These are phyloP conservation scores for Corylus avellana DNA, from an alignment of 306 rosid species.

Conservation along the genomic window DNA sequence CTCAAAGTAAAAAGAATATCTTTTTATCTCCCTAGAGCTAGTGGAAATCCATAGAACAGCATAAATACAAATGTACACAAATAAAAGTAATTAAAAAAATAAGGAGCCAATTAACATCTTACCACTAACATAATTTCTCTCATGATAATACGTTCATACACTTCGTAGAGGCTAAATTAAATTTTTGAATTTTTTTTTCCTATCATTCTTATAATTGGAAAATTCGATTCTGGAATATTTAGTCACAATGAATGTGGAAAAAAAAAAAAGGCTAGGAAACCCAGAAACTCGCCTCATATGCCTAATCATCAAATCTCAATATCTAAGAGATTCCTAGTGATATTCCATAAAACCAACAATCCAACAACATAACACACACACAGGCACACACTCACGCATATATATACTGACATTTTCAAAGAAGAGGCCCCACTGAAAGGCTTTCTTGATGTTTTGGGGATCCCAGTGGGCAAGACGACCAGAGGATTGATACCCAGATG, in stretches of 20 bases:
- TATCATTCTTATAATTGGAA: too few relatives aligned
- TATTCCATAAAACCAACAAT: background rate
- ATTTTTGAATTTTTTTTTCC: background rate
- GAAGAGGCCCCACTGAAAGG: constrained; percentile 42
- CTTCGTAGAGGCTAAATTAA: background rate
- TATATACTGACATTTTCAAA: constrained; percentile 35
- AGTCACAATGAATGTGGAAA: background rate
- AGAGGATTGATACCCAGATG: constrained; percentile 50
- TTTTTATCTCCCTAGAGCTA: background rate
- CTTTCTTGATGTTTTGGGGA: constrained; percentile 32
- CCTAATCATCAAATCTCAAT: background rate
- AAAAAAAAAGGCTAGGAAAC: background rate
- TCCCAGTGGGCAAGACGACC: constrained; percentile 46
- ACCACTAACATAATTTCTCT: background rate
- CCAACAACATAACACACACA: background rate
- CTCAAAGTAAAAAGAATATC: background rate
- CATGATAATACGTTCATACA: background rate
- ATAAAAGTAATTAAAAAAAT: background rate
- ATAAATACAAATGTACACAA: background rate
- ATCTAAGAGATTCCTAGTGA: background rate
- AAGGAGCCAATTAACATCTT: background rate
- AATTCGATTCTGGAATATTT: too few relatives aligned
- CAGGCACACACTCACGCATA: background rate
- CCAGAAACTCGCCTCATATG: background rate
- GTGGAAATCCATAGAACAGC: background rate